Evolutionary conservation across 2,329 filamentous ascomycete genomes (phyloP), one percentile per base, ranked within the genome.

Genomic region (Zymoseptoria passerinii): DNA sequence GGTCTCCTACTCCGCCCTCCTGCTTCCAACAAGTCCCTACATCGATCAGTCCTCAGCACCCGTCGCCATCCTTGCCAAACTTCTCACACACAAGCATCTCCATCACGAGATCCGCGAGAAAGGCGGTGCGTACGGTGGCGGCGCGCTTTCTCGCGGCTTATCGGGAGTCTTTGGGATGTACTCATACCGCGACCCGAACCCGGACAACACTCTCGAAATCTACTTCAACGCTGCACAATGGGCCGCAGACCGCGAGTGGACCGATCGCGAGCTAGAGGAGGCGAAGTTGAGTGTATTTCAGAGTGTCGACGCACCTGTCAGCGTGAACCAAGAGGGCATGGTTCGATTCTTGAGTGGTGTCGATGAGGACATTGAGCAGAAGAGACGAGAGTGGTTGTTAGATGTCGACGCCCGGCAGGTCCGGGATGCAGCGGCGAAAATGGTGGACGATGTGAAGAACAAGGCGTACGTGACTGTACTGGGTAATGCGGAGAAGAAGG

Each of bases 101-200:
- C 94, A 99, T 71, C 92, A 95, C 66, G 94, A 97, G 74, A 96
- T 99, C 65, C 89, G 94, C 57, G 94, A 99, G 72, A 97, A 97
- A 75, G 94, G 94, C 29, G 94, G 94, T 44, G 94, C 94, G 0
- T 99, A 99, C 66, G 94, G 94, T 50, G 94, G 90, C 20, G 91
- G 92, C 13, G 92, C 94, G 1, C 92, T 90, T 71, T 87, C 88
- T 50, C 85, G 86, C 23, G 83, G 88, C 0, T 77, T 96, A 7
- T 87, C 90, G 65, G 92, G 92, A 23, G 74, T 95, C 1, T 97
- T 99, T 67, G 90, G 90, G 16, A 95, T 96, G 77, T 96, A 95
- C 76, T 92, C 89, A 50, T 99, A 99, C 80, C 89, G 94, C 54
- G 94, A 99, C 71, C 94, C 94, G 2, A 96, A 97, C 71, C 92